Evolutionary conservation across 768 basidiomycete genomes (phyloP).

Genomic region (Boletus vermiculosoides): DNA sequence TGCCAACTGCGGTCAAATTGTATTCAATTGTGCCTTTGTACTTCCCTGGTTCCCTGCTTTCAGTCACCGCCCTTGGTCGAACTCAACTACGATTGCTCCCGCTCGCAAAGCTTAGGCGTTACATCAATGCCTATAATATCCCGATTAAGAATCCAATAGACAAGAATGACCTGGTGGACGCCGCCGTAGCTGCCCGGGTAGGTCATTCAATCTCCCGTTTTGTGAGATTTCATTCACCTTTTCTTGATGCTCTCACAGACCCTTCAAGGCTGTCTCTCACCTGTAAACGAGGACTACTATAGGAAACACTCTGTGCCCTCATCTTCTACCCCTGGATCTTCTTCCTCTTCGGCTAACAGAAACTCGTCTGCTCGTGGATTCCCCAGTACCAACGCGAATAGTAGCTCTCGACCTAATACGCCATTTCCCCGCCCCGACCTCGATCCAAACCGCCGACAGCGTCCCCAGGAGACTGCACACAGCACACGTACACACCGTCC

Average conservation of each 20-base stretch:
- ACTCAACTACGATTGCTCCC: constrained; percentile 54
- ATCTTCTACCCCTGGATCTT: constrained; percentile 4
- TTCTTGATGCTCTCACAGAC: constrained; percentile 45
- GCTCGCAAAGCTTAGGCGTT: constrained; percentile 63
- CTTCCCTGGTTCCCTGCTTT: background rate
- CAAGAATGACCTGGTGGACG: constrained; percentile 76
- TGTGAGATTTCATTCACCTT: background rate
- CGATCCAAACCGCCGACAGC: constrained; percentile 42
- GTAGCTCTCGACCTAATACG: constrained; percentile 27
- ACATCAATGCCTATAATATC: constrained; percentile 70
- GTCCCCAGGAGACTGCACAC: constrained; percentile 16
- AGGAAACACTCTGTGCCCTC: constrained; percentile 31
- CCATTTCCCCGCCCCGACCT: constrained; percentile 66
- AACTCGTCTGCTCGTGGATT: constrained; percentile 12
- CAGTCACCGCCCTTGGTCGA: constrained; percentile 70
- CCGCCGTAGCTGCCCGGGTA: constrained; percentile 51
- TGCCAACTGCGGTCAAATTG: background rate
- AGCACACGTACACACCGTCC: constrained; percentile 18
- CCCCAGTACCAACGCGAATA: constrained; percentile 3
- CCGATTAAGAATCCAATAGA: constrained; percentile 61
- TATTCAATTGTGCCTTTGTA: background rate
- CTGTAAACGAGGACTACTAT: constrained; percentile 54
- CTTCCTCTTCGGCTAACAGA: constrained; percentile 34
- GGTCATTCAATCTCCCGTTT: constrained; percentile 21
- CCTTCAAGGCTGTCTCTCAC: constrained; percentile 59